Percentiles rank a stretch among this genome's conserved stretches.
phyloP scores from a whole-genome alignment of 176 grass and related monocot genomes.

The Panicum miliaceum region DNA sequence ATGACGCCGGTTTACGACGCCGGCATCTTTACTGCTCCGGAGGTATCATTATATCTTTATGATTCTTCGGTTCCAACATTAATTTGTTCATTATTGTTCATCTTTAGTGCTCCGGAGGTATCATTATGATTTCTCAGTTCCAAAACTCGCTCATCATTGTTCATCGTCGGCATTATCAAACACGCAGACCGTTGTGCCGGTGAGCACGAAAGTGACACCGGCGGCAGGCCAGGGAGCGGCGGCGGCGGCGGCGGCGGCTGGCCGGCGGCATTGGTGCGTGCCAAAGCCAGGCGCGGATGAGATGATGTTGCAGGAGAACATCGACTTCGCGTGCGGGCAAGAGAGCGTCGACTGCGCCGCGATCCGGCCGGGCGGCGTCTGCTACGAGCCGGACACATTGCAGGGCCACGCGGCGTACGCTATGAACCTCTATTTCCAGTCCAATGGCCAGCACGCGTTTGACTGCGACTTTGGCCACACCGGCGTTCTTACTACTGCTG shows the following conservation, averaged over 20 bases:
- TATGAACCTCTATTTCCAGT: slow-evolving; percentile 80
- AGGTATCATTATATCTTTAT: slow-evolving; percentile 26
- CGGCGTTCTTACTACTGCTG: slow-evolving; percentile 51
- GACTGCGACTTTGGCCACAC: slow-evolving; percentile 76
- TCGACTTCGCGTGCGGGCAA: slow-evolving; percentile 76
- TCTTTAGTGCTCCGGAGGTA: too few relatives aligned
- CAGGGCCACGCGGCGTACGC: slow-evolving; percentile 72
- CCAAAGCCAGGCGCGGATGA: slow-evolving; percentile 58
- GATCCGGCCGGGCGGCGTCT: slow-evolving; percentile 62
- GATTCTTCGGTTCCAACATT: background rate
- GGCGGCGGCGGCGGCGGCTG: background rate
- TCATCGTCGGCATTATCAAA: background rate
- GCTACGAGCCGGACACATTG: slow-evolving; percentile 68
- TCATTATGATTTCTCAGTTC: background rate
- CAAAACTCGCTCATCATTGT: background rate
- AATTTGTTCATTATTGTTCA: too few relatives aligned
- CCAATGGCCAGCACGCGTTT: slow-evolving; percentile 55
- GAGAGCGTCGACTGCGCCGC: slow-evolving; percentile 56
- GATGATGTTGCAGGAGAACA: slow-evolving; percentile 68
- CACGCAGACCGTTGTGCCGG: slow-evolving; percentile 29
- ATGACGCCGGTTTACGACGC: slow-evolving; percentile 79
- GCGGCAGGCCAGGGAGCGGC: background rate
- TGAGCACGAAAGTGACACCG: slow-evolving; percentile 36
- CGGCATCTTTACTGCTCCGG: slow-evolving; percentile 58
- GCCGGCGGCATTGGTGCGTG: slow-evolving; percentile 68